These are phyloP conservation scores for Nigrograna mackinnonii DNA, from an alignment of 2,329 filamentous ascomycete species.

Conservation along the genomic window DNA sequence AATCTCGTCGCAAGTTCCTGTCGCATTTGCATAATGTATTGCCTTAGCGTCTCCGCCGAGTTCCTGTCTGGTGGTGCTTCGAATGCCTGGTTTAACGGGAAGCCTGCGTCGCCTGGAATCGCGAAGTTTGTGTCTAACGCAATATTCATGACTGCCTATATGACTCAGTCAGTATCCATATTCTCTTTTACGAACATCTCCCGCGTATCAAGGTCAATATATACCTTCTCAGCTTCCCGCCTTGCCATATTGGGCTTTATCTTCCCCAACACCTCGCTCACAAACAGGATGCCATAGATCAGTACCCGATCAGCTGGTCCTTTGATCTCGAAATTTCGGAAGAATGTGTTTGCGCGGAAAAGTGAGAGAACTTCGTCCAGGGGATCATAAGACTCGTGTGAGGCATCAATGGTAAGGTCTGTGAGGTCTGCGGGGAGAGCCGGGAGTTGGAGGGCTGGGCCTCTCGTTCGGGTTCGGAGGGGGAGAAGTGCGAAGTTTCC, in stretches of 20 bases:
- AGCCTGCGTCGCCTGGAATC: constrained; percentile 89
- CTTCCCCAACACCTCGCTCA: constrained; percentile 87
- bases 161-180: constrained; percentile 30
- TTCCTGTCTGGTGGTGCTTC: constrained; percentile 85
- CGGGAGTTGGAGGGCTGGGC: constrained; percentile 87
- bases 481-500: constrained; percentile 96
- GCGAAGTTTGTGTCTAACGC: constrained; percentile 94
- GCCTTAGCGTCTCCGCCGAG: constrained; percentile 83
- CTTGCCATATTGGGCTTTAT: constrained; percentile 74
- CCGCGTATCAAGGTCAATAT: no score
- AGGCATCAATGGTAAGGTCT: constrained; percentile 69
- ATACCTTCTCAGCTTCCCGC: constrained; percentile 69
- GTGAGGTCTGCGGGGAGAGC: constrained; percentile 57
- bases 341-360: constrained; percentile 98
- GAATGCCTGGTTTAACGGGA: constrained; percentile 96
- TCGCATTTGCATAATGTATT: constrained; percentile 89
- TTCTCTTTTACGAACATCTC: no score
- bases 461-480: constrained; percentile 90
- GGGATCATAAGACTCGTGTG: constrained; percentile 92
- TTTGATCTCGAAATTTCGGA: constrained; percentile 99
- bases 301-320: constrained; percentile 91
- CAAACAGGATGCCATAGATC: constrained; percentile 94
- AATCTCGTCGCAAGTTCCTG: constrained; percentile 87
- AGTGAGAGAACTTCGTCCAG: constrained; percentile 90
- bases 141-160: constrained; percentile 81